These are phyloP conservation scores for Aspergillus tanneri DNA, from an alignment of 2,329 filamentous ascomycete genomes.

Conservation along the genomic window DNA sequence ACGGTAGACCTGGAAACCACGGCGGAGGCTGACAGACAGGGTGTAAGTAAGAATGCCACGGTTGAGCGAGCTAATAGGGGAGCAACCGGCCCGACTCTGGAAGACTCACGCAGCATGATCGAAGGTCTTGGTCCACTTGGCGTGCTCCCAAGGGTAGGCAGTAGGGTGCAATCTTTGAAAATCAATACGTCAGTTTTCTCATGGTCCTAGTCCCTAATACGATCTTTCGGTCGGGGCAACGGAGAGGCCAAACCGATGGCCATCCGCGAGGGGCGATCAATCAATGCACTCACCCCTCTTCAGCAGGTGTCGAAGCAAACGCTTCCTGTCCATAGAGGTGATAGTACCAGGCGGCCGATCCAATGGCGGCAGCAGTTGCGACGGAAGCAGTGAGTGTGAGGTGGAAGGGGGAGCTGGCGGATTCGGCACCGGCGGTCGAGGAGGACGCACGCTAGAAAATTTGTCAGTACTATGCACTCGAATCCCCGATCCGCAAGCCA, in stretches of 20 bases:
- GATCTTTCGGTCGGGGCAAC: conserved; percentile 27
- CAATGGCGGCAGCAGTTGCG: conserved; percentile 81
- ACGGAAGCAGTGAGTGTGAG: conserved; percentile 83
- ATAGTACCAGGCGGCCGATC: conserved; percentile 69
- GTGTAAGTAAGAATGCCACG: conserved; percentile 21
- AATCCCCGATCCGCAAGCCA: conserved; percentile 27
- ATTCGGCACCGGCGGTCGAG: conserved; percentile 65
- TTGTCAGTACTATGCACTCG: conserved; percentile 32
- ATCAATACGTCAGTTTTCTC: conserved; percentile 29
- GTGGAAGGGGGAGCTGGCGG: conserved; percentile 72
- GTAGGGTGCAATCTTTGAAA: conserved; percentile 82
- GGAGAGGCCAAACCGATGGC: conserved; percentile 18
- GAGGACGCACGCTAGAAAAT: conserved; percentile 64
- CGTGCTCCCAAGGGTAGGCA: conserved; percentile 92
- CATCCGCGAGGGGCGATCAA: conserved; percentile 12
- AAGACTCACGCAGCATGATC: conserved; percentile 87
- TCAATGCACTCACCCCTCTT: conserved; percentile 83
- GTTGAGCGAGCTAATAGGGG: too few relatives aligned
- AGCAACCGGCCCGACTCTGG: conserved; percentile 1
- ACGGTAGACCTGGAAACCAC: conserved; percentile 98
- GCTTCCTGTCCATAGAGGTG: conserved; percentile 84
- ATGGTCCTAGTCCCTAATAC: conserved; percentile 19
- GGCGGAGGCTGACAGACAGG: conserved; percentile 70
- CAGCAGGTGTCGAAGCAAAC: conserved; percentile 85
- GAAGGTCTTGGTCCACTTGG: conserved; percentile 90